Evolutionary conservation across 768 basidiomycete species (phyloP), one percentile per base, ranked within the genome.

Genomic region (Phlebiopsis gigantea): DNA sequence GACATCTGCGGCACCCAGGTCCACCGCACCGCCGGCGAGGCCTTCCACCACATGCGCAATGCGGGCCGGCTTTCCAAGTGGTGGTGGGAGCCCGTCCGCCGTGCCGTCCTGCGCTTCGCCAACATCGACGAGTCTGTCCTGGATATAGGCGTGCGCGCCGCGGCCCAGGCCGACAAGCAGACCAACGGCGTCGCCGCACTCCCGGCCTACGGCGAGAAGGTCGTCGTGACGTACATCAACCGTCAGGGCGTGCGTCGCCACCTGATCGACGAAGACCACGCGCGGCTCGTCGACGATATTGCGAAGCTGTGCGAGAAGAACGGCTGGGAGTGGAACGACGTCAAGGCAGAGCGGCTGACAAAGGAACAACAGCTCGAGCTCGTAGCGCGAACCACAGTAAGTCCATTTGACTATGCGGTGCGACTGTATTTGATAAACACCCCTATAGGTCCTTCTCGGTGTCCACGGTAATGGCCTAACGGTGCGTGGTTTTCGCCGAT

Each of bases 381-480:
- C 14, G 80, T 78, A 2, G 82, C 86, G 1, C 73, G 81, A 48
- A 88, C 91, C 1, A 92, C 88, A 12, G 87, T 90, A 57, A 57
- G 84, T 73, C 3, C 14, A 31, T 45, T 34, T 21, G 45, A 14
- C 8, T 46, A n/a, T 59, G 52, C 34, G 45, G 3, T 47, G 55
- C 46, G 25, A 25, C 10, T 28, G 51, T 39, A 39, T 57, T 57
- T 43, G 51, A 53, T 31, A 12, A 22, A 21, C 12, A 12, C 34
- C 34, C 34, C 59, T 57, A 21, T 56, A 88, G 87, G 77, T 88
- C 57, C 68, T 90, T 63, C 71, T 90, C 8, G 87, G 87, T 28
- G 80, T 88, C 0, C 88, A 89, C 59, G 89, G 90, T 5, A 92
- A 91, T 62, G 90, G 90, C 6, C 77, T 94, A 0, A 88, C 90